Percentiles rank a stretch among this genome's conserved stretches.
Conservation (phyloP, 306 rosid genomes). For the Prunus davidiana region DNA sequence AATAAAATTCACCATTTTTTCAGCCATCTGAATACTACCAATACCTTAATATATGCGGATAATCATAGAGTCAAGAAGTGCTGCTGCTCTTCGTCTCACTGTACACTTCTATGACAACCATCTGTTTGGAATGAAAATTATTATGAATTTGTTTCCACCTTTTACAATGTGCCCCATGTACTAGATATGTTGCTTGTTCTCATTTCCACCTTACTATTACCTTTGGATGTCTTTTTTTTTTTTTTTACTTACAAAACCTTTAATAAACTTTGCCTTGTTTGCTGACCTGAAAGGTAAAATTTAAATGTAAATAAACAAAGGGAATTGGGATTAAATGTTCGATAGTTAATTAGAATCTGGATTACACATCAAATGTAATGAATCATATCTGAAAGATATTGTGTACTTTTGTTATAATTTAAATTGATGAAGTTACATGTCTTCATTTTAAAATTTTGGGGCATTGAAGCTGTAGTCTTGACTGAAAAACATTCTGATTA, state of each 20-base stretch:
- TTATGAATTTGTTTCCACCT: background rate
- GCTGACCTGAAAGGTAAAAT: background rate
- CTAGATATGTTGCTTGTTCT: background rate
- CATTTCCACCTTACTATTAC: background rate
- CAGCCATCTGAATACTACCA: background rate
- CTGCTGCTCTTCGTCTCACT: background rate
- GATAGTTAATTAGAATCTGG: background rate
- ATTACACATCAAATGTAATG: background rate
- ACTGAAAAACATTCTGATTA: conserved; percentile 26
- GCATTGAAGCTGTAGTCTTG: conserved; percentile 4
- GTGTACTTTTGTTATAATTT: background rate
- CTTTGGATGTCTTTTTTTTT: background rate
- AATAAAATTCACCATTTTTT: background rate
- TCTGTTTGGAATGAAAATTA: background rate
- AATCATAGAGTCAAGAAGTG: background rate
- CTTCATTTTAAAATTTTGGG: background rate
- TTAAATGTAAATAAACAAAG: background rate
- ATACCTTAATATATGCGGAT: background rate
- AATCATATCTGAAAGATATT: background rate
- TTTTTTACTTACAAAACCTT: background rate
- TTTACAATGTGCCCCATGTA: background rate
- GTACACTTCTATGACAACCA: background rate
- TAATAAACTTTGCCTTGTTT: background rate
- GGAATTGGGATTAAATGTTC: background rate
- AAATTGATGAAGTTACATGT: conserved; percentile 1